Conservation (phyloP, 148 eudicot species). For the Rhododendron kiyosumense region DNA sequence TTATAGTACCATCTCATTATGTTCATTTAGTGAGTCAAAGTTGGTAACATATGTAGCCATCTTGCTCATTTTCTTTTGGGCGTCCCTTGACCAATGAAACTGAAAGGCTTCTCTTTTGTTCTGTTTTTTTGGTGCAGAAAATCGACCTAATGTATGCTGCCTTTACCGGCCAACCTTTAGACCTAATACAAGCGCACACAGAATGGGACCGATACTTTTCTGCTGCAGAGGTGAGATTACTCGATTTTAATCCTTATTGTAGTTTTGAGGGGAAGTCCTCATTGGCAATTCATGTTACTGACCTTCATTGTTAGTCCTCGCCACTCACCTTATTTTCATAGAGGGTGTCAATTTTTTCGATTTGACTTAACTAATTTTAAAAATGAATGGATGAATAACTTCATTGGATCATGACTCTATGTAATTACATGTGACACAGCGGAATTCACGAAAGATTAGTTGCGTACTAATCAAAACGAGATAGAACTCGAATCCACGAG, state of each 20-base stretch:
- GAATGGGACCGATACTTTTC: slow-evolving; percentile 79
- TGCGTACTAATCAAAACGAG: too few species aligned
- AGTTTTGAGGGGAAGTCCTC: not conserved
- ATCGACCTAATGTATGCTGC: slow-evolving; percentile 78
- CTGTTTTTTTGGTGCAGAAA: slow-evolving; percentile 50
- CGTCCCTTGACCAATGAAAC: not conserved
- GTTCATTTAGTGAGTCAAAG: not conserved
- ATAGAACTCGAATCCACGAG: too few species aligned
- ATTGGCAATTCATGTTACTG: not conserved
- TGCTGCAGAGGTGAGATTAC: slow-evolving; percentile 65
- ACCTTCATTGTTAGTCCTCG: not conserved
- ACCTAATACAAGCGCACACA: slow-evolving; percentile 69
- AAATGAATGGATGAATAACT: not conserved
- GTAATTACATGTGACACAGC: too few species aligned
- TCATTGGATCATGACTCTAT: not conserved
- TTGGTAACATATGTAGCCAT: not conserved
- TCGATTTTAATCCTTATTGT: not conserved
- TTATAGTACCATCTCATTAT: not conserved
- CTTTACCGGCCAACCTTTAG: slow-evolving; percentile 80
- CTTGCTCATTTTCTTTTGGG: not conserved
- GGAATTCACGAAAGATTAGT: too few species aligned
- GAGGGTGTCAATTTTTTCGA: not conserved
- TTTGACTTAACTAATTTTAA: not conserved
- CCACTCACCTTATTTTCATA: not conserved
- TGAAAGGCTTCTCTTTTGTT: not conserved